A percentile compares a stretch with the other conserved stretches of the same genome.
These are phyloP conservation scores for Aspergillus vadensis DNA, from an alignment of 2,329 filamentous ascomycete genomes.

Conservation along the genomic window DNA sequence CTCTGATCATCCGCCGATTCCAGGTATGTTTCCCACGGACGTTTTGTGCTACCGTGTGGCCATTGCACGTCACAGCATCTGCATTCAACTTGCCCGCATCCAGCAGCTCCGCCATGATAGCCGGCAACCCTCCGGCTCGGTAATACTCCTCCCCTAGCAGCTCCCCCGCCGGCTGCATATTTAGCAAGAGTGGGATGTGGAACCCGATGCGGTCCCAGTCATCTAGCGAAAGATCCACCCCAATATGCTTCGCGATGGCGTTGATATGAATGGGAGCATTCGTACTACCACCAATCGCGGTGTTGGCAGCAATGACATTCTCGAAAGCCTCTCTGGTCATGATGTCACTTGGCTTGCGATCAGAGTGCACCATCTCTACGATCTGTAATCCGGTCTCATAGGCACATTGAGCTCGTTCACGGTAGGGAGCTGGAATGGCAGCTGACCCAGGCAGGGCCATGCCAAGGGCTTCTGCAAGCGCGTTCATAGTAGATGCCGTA, in stretches of 20 bases:
- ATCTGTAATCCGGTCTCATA: constrained; percentile 54
- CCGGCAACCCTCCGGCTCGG: constrained; percentile 56
- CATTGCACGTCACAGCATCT: constrained; percentile 50
- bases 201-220: constrained; percentile 58
- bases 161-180: constrained; percentile 58
- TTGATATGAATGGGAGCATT: constrained; percentile 60
- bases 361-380: constrained; percentile 53
- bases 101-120: constrained; percentile 57
- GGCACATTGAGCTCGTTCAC: constrained; percentile 51
- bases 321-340: constrained; percentile 59
- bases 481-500: constrained; percentile 57
- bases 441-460: constrained; percentile 56
- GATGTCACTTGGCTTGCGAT: constrained; percentile 57
- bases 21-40: constrained; percentile 50
- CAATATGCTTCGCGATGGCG: constrained; percentile 58
- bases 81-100: constrained; percentile 51
- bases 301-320: constrained; percentile 58
- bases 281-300: constrained; percentile 59
- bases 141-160: constrained; percentile 58
- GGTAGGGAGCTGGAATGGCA: constrained; percentile 55
- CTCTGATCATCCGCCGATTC: constrained; percentile 52
- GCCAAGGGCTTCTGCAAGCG: constrained; percentile 55
- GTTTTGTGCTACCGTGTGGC: constrained; percentile 49
- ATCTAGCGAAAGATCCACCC: constrained; percentile 53
- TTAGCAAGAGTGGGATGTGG: constrained; percentile 54